These are phyloP conservation scores for Cytospora piceae DNA, from an alignment of 2,329 filamentous ascomycete genomes.

Conservation along the genomic window DNA sequence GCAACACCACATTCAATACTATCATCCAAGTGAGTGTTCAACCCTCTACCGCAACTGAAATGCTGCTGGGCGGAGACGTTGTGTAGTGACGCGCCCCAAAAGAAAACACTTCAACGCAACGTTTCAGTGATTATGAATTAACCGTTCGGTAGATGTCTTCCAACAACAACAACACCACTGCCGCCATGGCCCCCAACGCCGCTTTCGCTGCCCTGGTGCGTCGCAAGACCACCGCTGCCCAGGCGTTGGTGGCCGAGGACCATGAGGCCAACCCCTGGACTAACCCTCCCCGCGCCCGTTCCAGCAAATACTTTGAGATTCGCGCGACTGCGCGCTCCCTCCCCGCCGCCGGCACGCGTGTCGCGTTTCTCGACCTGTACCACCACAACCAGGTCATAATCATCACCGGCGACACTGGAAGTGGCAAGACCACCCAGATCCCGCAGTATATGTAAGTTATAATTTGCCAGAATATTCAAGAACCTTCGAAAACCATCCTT, in stretches of 20 bases:
- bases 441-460: conserved; percentile 68
- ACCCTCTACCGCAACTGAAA: too few species aligned
- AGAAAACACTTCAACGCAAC: too few species aligned
- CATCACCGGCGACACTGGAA: conserved; percentile 98
- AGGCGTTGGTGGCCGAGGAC: conserved; percentile 77
- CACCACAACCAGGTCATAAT: conserved; percentile 91
- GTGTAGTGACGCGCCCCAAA: too few species aligned
- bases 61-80: too few species aligned
- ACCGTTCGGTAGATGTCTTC: background rate
- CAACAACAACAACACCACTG: background rate
- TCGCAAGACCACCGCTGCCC: conserved; percentile 77
- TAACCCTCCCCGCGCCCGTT: conserved; percentile 70
- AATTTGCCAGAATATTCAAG: too few species aligned
- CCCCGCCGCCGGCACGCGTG: conserved; percentile 89
- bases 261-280: conserved; percentile 85
- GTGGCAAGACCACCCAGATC: conserved; percentile 98
- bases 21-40: too few species aligned
- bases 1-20: too few species aligned
- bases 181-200: conserved; percentile 32
- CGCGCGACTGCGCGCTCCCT: conserved; percentile 80
- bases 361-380: conserved; percentile 88
- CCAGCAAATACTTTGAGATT: conserved; percentile 79
- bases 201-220: conserved; percentile 70
- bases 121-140: too few species aligned
- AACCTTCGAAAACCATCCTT: too few species aligned